Percentiles rank a stretch among this genome's conserved stretches.
These are phyloP conservation scores for Aureobasidium sp. DNA, from an alignment of 2,329 filamentous ascomycete genomes.

Conservation along the genomic window DNA sequence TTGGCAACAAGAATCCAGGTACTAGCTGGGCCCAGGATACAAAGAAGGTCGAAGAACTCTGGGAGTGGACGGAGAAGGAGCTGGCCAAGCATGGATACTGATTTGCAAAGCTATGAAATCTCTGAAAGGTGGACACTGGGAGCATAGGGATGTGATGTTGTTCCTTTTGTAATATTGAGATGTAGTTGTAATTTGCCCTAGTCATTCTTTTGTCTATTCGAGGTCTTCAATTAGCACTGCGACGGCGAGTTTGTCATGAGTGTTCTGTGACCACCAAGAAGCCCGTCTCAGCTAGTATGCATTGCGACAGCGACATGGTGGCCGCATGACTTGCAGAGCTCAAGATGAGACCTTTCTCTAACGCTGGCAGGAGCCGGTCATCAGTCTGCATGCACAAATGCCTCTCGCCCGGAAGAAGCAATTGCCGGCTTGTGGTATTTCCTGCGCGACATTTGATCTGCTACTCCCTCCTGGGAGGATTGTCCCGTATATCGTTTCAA, in stretches of 20 bases:
- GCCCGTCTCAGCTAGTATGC: neutral
- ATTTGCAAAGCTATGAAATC: neutral
- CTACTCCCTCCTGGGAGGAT: neutral
- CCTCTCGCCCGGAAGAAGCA: too few species aligned
- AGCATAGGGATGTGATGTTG: neutral
- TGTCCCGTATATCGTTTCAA: neutral
- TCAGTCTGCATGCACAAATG: too few species aligned
- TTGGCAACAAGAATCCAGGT: constrained; percentile 26
- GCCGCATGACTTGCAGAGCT: neutral
- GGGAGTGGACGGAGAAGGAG: constrained; percentile 31
- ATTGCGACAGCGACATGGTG: neutral
- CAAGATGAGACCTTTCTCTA: neutral
- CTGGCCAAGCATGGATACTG: constrained; percentile 18
- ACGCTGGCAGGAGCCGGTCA: too few species aligned
- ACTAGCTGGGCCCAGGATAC: constrained; percentile 23
- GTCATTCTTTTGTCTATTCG: neutral
- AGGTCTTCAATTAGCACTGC: neutral
- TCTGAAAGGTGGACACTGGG: neutral
- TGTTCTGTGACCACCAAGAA: neutral
- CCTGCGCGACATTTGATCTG: too few species aligned
- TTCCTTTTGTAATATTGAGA: neutral
- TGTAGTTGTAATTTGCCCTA: neutral
- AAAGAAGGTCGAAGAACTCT: constrained; percentile 29
- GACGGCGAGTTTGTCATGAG: neutral
- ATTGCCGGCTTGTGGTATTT: too few species aligned